Evolutionary conservation across 306 rosid species (phyloP).

Genomic region (Spatholobus suberectus): DNA sequence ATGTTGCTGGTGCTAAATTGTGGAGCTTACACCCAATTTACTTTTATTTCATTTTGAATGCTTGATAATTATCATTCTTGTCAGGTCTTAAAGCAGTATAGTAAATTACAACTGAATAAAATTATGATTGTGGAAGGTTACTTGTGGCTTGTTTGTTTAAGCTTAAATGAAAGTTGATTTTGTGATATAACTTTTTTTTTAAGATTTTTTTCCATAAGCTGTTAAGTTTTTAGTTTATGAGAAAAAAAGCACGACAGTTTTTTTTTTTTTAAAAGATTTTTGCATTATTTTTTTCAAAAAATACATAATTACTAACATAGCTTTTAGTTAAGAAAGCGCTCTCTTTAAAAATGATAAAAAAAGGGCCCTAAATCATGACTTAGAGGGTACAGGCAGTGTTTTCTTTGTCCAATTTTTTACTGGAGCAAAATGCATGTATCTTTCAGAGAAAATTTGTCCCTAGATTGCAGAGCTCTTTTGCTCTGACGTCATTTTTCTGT

Average conservation of each 20-base stretch:
- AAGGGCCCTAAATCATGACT: background rate
- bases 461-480: background rate
- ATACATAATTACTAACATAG: background rate
- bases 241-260: background rate
- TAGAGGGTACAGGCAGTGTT: background rate
- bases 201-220: background rate
- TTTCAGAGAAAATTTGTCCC: background rate
- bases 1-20: slow-evolving; percentile 22
- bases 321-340: background rate
- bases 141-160: background rate
- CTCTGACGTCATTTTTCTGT: background rate
- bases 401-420: background rate
- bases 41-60: slow-evolving; percentile 31
- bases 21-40: background rate
- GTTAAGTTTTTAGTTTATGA: background rate
- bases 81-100: slow-evolving; percentile 3
- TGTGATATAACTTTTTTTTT: background rate
- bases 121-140: background rate
- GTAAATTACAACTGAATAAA: background rate
- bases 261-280: background rate
- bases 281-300: background rate
- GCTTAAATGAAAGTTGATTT: background rate
- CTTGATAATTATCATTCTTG: slow-evolving; percentile 16
- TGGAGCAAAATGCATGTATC: background rate
- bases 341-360: background rate